These are phyloP conservation scores for Moricandia moricandioides DNA, from an alignment of 345 rosid species.

Conservation along the genomic window DNA sequence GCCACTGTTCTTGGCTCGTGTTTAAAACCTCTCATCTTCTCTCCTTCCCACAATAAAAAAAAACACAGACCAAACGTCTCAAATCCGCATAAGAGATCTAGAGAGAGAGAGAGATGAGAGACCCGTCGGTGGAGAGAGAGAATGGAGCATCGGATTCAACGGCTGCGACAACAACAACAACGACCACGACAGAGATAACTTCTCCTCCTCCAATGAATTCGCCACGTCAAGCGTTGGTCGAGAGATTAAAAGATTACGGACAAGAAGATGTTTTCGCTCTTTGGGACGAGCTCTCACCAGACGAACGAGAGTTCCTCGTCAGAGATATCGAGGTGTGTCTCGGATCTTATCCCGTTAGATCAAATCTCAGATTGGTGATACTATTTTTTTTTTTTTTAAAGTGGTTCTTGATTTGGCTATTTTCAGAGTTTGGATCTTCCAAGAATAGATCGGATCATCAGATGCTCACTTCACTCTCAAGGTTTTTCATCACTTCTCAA, in stretches of 20 bases:
- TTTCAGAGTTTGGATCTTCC: slow-evolving; percentile 84
- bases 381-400: neutral
- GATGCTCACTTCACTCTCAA: slow-evolving; percentile 90
- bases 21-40: slow-evolving; percentile 1
- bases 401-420: neutral
- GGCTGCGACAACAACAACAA: neutral
- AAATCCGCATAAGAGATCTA: slow-evolving; percentile 3
- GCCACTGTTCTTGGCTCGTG: slow-evolving; percentile 39
- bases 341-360: neutral
- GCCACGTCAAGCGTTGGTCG: slow-evolving; percentile 82
- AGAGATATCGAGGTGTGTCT: slow-evolving; percentile 70
- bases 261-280: slow-evolving; percentile 84
- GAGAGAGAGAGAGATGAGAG: slow-evolving; percentile 1
- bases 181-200: slow-evolving; percentile 22
- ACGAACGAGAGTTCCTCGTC: slow-evolving; percentile 73
- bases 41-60: neutral
- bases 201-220: slow-evolving; percentile 28
- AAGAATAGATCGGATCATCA: slow-evolving; percentile 89
- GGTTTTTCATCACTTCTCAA: slow-evolving; percentile 25
- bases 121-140: slow-evolving; percentile 28
- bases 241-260: slow-evolving; percentile 89
- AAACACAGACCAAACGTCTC: neutral
- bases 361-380: neutral
- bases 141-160: slow-evolving; percentile 33
- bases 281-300: slow-evolving; percentile 87